These are phyloP conservation scores for Sphagnurus paluster DNA, from an alignment of 1,284 basidiomycete species.

Conservation along the genomic window DNA sequence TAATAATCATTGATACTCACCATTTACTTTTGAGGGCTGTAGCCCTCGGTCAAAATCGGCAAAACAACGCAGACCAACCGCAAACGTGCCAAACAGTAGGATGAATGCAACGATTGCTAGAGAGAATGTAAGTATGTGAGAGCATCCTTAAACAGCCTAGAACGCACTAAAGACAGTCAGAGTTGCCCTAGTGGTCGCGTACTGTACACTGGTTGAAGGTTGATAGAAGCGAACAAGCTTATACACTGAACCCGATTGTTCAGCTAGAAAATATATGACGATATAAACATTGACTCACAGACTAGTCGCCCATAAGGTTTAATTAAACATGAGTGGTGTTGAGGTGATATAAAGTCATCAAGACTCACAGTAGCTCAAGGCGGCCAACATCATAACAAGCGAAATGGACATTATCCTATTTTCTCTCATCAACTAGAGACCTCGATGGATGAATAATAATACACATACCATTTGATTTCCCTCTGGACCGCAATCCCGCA, in stretches of 20 bases:
- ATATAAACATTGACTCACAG: slow-evolving; percentile 40
- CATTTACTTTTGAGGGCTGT: slow-evolving; percentile 64
- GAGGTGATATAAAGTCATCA: neutral
- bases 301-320: slow-evolving; percentile 39
- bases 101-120: slow-evolving; percentile 74
- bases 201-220: slow-evolving; percentile 52
- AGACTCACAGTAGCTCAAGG: slow-evolving; percentile 68
- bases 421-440: slow-evolving; percentile 12
- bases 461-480: slow-evolving; percentile 72
- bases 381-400: slow-evolving; percentile 71
- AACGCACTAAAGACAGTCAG: slow-evolving; percentile 76
- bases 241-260: slow-evolving; percentile 51
- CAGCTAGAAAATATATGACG: neutral
- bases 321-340: slow-evolving; percentile 16
- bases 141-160: neutral
- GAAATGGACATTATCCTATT: slow-evolving; percentile 68
- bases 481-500: slow-evolving; percentile 71
- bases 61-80: slow-evolving; percentile 75
- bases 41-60: slow-evolving; percentile 78
- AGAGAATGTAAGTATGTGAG: neutral
- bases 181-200: slow-evolving; percentile 72
- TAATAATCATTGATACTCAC: slow-evolving; percentile 51
- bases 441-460: slow-evolving; percentile 5
- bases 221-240: slow-evolving; percentile 80
- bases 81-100: slow-evolving; percentile 69